Evolutionary conservation across 495 filamentous ascomycete genomes (phyloP).

Genomic region (Lasiosphaeris hirsuta): DNA sequence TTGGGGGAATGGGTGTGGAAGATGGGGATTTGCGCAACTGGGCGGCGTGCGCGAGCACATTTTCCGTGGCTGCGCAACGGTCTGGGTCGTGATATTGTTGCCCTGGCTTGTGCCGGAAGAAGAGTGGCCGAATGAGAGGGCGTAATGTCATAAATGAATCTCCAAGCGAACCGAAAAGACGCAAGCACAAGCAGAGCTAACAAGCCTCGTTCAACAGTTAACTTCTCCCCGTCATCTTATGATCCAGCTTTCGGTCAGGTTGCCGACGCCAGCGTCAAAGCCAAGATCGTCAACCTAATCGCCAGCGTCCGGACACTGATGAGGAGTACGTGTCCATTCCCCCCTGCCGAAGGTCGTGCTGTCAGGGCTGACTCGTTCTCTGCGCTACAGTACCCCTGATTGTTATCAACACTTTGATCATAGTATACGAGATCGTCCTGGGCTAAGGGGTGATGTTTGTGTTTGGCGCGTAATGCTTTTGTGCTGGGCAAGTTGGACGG

Average conservation of each 20-base stretch:
- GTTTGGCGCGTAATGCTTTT: not conserved
- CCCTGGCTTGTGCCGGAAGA: too few relatives aligned
- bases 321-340: conserved; percentile 69
- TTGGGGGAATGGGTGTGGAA: too few relatives aligned
- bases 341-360: not conserved
- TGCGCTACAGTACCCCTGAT: conserved; percentile 78
- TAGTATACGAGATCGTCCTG: conserved; percentile 82
- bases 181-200: not conserved
- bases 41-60: too few relatives aligned
- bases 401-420: conserved; percentile 83
- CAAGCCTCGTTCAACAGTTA: conserved; percentile 54
- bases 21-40: too few relatives aligned
- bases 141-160: too few relatives aligned
- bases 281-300: conserved; percentile 82
- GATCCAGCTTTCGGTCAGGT: conserved; percentile 74
- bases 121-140: not conserved
- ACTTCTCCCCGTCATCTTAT: conserved; percentile 62
- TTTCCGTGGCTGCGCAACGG: too few relatives aligned
- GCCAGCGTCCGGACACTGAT: conserved; percentile 87
- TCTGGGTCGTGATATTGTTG: too few relatives aligned
- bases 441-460: conserved; percentile 39
- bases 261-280: conserved; percentile 77
- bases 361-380: not conserved
- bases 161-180: too few relatives aligned
- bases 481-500: too few relatives aligned